These are phyloP conservation scores for Rubroshorea leprosula DNA, from an alignment of 345 rosid genomes.

Conservation along the genomic window DNA sequence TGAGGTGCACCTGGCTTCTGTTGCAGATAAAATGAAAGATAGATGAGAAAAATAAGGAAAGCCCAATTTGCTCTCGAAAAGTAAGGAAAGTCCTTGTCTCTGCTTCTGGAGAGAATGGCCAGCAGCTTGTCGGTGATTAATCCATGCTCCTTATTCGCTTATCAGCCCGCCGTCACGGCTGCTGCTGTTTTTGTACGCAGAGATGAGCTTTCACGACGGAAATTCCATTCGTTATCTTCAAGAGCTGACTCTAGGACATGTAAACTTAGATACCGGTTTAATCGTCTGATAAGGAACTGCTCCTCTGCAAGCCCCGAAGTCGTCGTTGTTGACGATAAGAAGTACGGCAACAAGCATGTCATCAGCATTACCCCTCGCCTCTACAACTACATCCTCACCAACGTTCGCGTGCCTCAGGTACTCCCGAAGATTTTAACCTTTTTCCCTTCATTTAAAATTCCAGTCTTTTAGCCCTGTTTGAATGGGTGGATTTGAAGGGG, in stretches of 20 bases:
- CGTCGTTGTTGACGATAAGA: slow-evolving; percentile 62
- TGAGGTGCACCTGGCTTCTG: too few relatives aligned
- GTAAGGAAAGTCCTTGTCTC: too few relatives aligned
- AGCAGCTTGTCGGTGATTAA: slow-evolving; percentile 10
- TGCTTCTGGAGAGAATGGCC: slow-evolving; percentile 1
- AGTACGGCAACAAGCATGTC: slow-evolving; percentile 65
- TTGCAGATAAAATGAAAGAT: too few relatives aligned
- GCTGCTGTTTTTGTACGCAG: background rate
- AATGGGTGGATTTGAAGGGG: too few relatives aligned
- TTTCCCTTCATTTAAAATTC: background rate
- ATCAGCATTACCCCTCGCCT: slow-evolving; percentile 74
- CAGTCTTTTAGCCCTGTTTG: too few relatives aligned
- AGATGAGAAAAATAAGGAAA: too few relatives aligned
- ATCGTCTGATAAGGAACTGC: slow-evolving; percentile 25
- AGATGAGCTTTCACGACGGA: background rate
- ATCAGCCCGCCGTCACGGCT: slow-evolving; percentile 7
- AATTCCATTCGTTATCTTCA: slow-evolving; percentile 4
- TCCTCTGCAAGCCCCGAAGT: slow-evolving; percentile 22
- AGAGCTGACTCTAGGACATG: slow-evolving; percentile 5
- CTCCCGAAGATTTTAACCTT: background rate
- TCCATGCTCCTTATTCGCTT: slow-evolving; percentile 21
- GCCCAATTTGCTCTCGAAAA: too few relatives aligned
- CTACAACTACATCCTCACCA: slow-evolving; percentile 74
- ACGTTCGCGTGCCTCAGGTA: slow-evolving; percentile 79
- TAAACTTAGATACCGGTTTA: slow-evolving; percentile 15